Percentiles rank a stretch among this genome's conserved stretches.
Evolutionary conservation across 2,329 filamentous ascomycete species (phyloP).

Genomic region (Aspergillus tamarii): DNA sequence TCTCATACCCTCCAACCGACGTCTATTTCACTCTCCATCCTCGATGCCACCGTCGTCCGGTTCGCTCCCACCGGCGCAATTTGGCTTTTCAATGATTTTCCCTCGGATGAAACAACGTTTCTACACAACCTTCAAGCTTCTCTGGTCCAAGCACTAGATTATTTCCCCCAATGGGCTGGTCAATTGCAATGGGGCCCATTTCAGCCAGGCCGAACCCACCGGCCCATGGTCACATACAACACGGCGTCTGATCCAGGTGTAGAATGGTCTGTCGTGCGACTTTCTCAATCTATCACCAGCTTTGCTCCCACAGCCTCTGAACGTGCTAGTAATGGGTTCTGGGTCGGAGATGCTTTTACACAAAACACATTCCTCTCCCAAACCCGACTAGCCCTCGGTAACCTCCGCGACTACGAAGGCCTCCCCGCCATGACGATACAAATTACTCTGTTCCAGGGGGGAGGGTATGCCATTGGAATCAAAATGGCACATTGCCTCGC

Average conservation of each 20-base stretch:
- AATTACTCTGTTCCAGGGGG: not conserved
- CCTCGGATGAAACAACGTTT: not conserved
- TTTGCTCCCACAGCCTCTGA: not conserved
- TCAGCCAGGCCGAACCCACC: not conserved
- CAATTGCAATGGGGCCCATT: not conserved
- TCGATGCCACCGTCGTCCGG: not conserved
- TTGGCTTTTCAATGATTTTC: not conserved
- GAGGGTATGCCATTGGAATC: not conserved
- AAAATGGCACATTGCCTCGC: not conserved
- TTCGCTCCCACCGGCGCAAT: not conserved
- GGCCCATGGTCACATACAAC: not conserved
- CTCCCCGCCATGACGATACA: not conserved
- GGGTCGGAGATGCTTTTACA: not conserved
- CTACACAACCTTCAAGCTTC: not conserved
- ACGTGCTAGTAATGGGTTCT: not conserved
- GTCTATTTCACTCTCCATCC: not conserved
- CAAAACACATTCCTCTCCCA: not conserved
- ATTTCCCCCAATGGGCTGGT: not conserved
- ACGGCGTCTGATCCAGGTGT: not conserved
- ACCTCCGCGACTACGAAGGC: not conserved
- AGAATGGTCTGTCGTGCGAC: not conserved
- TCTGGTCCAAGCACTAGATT: not conserved
- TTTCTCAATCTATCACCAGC: not conserved
- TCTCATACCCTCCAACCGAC: not conserved
- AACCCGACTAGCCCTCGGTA: not conserved